Base-by-base conservation (phyloP, 768 basidiomycete species). In the Lentinula raphanica region DNA sequence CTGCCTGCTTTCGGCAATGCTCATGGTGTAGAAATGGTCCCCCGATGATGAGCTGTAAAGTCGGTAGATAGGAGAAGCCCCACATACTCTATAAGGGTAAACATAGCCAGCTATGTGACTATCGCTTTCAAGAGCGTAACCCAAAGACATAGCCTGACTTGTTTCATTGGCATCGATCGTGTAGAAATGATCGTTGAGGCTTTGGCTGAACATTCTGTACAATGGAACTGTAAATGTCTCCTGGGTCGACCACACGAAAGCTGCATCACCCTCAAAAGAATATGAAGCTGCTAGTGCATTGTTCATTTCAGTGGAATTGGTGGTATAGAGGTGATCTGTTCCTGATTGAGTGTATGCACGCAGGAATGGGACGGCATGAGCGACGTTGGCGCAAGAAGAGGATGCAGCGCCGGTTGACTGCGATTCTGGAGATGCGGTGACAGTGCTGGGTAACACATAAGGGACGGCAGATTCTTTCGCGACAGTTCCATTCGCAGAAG, bases 261-360 rank as follows among this genome's bases (percentile, higher is more conserved):
- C 49, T 21, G 49, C 49, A 28, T 50, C 49, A 35, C 49, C 49
- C 19, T 50, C 49, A n/a, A 50, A 50, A 12, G 29, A 17, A 50
- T 50, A 49, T 17, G 28, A 17, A 6, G 5, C 29, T 44, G 9
- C 19, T 44, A 13, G 3, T 31, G 48, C 48, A 31, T 5, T 15
- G 49, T 31, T 35, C 49, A 50, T 50, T n/a, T 50, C 49, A 13
- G 31, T 50, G 6, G 49, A 50, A 19, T 50, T 50, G 3, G 31
- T 50, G 29, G 49, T 50, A 35, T 35, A 50, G 29, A 50, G 25
- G 23, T 50, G 49, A 21, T 50, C 49, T 44, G 8, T 7, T 35
- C 32, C 32, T 7, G 32, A 8, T 35, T 13, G 9, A 5, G 23
- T 35, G 19, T 35, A 50, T 11, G 49, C 49, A 25, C 49, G 49